These are phyloP conservation scores for Microcyclospora pomicola DNA, from an alignment of 2,329 filamentous ascomycete genomes.

Conservation along the genomic window DNA sequence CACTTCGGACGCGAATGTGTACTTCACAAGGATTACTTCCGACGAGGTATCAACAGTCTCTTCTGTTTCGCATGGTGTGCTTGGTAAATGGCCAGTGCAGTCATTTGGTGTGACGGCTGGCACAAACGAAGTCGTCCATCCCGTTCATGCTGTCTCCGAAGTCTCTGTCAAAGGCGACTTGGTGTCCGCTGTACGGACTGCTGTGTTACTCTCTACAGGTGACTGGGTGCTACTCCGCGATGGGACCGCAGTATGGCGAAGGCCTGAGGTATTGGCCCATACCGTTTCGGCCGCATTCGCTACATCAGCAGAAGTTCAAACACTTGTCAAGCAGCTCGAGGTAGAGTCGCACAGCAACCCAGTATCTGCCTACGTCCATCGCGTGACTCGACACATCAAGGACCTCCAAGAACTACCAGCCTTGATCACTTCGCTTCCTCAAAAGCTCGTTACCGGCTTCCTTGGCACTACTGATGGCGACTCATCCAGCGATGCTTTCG, in stretches of 20 bases:
- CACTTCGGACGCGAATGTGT: conserved; percentile 66
- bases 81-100: conserved; percentile 59
- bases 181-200: conserved; percentile 65
- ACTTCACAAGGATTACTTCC: conserved; percentile 70
- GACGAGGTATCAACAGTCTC: conserved; percentile 62
- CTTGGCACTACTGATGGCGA: conserved; percentile 28
- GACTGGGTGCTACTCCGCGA: conserved; percentile 80
- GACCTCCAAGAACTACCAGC: conserved; percentile 66
- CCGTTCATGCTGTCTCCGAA: conserved; percentile 63
- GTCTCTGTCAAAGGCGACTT: conserved; percentile 57
- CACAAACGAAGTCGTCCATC: conserved; percentile 15
- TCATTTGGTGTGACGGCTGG: conserved; percentile 16
- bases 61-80: conserved; percentile 59
- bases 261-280: conserved; percentile 69
- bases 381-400: conserved; percentile 64
- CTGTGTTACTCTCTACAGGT: conserved; percentile 48
- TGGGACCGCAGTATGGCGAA: conserved; percentile 64
- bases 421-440: conserved; percentile 56
- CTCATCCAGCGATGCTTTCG: conserved; percentile 61
- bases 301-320: conserved; percentile 49
- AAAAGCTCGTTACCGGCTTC: conserved; percentile 46
- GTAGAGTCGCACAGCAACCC: conserved; percentile 75
- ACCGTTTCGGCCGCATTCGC: conserved; percentile 70
- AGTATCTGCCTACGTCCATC: conserved; percentile 71
- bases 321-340: conserved; percentile 66